Percentiles rank a stretch among this genome's conserved stretches.
Conservation (phyloP, 2,329 filamentous ascomycete genomes). For the Aureobasidium lini region DNA sequence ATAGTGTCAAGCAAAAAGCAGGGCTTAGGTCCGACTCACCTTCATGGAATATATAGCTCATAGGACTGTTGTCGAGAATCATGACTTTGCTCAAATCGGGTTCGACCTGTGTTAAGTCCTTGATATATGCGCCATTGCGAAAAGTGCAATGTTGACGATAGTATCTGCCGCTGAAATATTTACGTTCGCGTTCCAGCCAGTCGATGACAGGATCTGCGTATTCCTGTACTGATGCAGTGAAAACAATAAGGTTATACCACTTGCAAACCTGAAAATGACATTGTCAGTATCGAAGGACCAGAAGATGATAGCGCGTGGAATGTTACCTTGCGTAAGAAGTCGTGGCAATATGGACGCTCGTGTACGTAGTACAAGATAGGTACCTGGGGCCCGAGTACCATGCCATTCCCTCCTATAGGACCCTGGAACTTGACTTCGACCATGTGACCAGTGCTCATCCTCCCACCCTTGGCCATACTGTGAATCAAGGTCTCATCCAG, state of each 20-base stretch:
- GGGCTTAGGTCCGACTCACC: conserved; percentile 46
- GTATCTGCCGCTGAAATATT: conserved; percentile 89
- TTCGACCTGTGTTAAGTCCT: conserved; percentile 92
- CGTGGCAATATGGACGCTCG: conserved; percentile 93
- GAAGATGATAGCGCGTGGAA: conserved; percentile 11
- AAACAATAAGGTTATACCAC: conserved; percentile 96
- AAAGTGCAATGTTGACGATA: conserved; percentile 97
- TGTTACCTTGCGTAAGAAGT: conserved; percentile 74
- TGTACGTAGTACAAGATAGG: conserved; percentile 98
- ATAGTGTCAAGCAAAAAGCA: background rate
- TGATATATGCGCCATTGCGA: conserved; percentile 93
- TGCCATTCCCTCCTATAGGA: conserved; percentile 58
- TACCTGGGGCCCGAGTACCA: conserved; percentile 73
- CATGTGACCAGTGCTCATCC: conserved; percentile 97
- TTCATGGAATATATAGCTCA: conserved; percentile 98
- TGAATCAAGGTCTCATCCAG: conserved; percentile 97
- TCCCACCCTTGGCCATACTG: conserved; percentile 91
- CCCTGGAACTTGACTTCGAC: conserved; percentile 66
- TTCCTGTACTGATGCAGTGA: conserved; percentile 95
- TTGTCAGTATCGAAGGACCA: conserved; percentile 2
- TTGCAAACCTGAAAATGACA: conserved; percentile 61
- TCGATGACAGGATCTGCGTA: conserved; percentile 98
- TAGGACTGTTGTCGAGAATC: conserved; percentile 96
- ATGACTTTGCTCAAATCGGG: conserved; percentile 96
- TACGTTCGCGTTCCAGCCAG: conserved; percentile 93